A percentile compares a stretch with the other conserved stretches of the same genome.
Conservation (phyloP, 139 green algal genomes). For the Auxenochlorella protothecoides region DNA sequence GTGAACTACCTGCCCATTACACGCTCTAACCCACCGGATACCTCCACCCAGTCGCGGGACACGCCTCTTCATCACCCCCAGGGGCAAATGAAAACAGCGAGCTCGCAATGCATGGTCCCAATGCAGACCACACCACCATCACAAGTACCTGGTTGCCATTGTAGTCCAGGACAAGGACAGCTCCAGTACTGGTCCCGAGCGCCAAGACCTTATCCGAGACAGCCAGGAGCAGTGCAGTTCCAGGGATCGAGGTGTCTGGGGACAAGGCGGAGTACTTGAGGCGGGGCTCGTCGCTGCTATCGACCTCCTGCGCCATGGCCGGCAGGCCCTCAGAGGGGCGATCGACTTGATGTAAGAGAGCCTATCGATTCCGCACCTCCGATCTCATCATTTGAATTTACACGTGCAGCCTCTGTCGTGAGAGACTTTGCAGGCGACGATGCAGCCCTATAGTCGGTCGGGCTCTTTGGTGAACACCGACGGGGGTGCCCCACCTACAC, state of each 20-base stretch:
- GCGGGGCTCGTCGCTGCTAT: conserved; percentile 57
- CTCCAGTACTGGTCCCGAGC: conserved; percentile 61
- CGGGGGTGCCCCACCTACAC: no score
- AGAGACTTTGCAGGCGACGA: no score
- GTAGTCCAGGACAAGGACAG: conserved; percentile 78
- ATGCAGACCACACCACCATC: neutral
- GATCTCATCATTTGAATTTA: no score
- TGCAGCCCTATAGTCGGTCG: no score
- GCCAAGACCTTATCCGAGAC: conserved; percentile 82
- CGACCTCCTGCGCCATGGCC: neutral
- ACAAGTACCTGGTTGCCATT: conserved; percentile 65
- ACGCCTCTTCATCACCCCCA: neutral
- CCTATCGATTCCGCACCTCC: no score
- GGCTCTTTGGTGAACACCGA: no score
- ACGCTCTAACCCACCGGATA: neutral
- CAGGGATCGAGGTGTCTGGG: conserved; percentile 37
- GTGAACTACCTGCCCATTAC: neutral
- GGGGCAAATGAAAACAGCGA: neutral
- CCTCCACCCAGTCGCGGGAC: no score
- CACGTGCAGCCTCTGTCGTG: no score
- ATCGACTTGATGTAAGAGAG: no score
- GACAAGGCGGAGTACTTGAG: conserved; percentile 67
- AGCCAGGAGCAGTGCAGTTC: conserved; percentile 31
- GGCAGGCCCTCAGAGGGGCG: no score
- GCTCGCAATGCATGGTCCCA: neutral